phyloP scores from a whole-genome alignment of 805 yeast species.

The Schwanniomyces occidentalis region DNA sequence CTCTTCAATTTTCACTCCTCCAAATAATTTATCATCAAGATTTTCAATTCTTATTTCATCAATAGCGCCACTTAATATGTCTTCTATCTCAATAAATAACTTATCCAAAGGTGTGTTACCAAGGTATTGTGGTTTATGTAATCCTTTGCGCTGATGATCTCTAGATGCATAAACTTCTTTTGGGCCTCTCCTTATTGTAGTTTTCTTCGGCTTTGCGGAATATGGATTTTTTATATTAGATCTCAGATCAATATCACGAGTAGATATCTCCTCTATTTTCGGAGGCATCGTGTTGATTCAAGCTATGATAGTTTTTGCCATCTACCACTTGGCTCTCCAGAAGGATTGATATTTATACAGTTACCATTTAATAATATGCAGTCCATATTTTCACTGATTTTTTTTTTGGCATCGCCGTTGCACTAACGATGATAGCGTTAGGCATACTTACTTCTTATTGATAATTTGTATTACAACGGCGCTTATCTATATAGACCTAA shows the following conservation, averaged over 20 bases:
- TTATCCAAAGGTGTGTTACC: constrained; percentile 35
- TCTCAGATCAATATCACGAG: too few species aligned
- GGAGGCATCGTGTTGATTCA: too few species aligned
- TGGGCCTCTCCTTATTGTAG: constrained; percentile 30
- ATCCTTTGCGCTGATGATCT: constrained; percentile 25
- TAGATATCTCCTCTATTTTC: constrained; percentile 20
- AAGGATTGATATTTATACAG: too few species aligned
- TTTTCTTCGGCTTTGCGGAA: constrained; percentile 19
- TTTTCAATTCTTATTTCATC: constrained; percentile 20
- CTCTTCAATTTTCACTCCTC: constrained; percentile 1
- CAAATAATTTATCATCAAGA: constrained; percentile 13
- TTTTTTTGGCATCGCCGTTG: too few species aligned
- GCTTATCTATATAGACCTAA: too few species aligned
- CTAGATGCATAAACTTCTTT: constrained; percentile 30
- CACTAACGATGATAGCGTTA: too few species aligned
- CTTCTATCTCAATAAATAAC: constrained; percentile 31
- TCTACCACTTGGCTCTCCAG: too few species aligned
- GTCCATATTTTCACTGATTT: too few species aligned
- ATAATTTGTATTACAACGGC: too few species aligned
- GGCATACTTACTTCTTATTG: too few species aligned
- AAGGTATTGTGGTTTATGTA: constrained; percentile 29
- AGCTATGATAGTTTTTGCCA: too few species aligned
- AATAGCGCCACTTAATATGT: constrained; percentile 20
- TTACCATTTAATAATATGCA: too few species aligned
- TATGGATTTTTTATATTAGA: constrained; percentile 35